Percentiles rank a stretch among this genome's conserved stretches.
phyloP scores from a whole-genome alignment of 192 early-diverging fungal species.

The Coemansia sp. region DNA sequence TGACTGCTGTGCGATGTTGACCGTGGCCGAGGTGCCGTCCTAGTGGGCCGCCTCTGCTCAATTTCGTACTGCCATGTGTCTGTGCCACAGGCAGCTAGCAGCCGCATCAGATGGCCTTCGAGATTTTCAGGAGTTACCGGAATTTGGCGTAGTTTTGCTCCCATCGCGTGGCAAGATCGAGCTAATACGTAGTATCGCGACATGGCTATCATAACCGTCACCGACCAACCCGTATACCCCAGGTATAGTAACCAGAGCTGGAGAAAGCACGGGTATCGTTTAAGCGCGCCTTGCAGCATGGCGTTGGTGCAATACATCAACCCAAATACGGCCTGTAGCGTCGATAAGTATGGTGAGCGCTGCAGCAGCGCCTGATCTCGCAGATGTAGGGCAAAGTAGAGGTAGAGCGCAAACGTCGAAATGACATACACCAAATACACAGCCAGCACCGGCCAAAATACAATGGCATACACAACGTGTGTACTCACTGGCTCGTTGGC shows the following conservation, averaged over 20 bases:
- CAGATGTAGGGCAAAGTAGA: slow-evolving; percentile 8
- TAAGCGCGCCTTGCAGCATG: slow-evolving; percentile 15
- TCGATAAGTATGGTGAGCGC: slow-evolving; percentile 25
- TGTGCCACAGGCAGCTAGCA: background rate
- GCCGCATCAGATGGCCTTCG: background rate
- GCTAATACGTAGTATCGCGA: slow-evolving; percentile 24
- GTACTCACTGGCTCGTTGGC: background rate
- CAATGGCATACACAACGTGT: slow-evolving; percentile 16
- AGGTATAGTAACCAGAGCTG: slow-evolving; percentile 30
- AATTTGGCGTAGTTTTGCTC: slow-evolving; percentile 6
- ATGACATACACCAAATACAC: slow-evolving; percentile 15
- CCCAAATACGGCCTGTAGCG: slow-evolving; percentile 21
- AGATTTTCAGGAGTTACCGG: slow-evolving; percentile 20
- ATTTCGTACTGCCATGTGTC: background rate
- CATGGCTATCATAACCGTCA: slow-evolving; percentile 19
- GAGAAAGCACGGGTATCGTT: slow-evolving; percentile 29
- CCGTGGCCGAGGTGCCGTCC: background rate
- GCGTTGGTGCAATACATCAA: slow-evolving; percentile 21
- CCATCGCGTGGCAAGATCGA: slow-evolving; percentile 5
- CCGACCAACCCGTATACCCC: slow-evolving; percentile 12
- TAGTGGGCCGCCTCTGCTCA: background rate
- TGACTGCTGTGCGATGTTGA: background rate
- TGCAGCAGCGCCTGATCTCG: slow-evolving; percentile 25
- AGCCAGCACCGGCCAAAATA: slow-evolving; percentile 22
- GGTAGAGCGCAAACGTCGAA: slow-evolving; percentile 16